These are phyloP conservation scores for Bacterosira constricta DNA, from an alignment of 108 stramenopile genomes.

Conservation along the genomic window DNA sequence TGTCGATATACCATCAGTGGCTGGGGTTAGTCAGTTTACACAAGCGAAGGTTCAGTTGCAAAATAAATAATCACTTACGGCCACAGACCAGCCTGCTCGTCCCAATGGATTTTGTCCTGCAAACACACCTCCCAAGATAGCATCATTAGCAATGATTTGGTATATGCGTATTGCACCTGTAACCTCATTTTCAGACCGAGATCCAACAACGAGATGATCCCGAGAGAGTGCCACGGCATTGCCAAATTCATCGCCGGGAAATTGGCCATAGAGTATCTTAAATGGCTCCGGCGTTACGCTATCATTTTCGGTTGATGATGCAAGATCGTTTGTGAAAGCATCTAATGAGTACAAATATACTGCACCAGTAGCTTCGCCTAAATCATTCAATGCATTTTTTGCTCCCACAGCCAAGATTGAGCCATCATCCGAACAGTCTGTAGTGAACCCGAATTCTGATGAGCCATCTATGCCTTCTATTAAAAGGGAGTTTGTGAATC, in stretches of 20 bases:
- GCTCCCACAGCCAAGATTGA: conserved; percentile 6
- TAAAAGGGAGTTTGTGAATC: not conserved
- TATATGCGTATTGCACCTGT: conserved; percentile 11
- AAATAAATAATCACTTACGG: not conserved
- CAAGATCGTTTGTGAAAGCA: not conserved
- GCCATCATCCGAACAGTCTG: conserved; percentile 4
- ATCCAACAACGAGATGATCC: not conserved
- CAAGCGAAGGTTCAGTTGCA: not conserved
- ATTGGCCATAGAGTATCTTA: not conserved
- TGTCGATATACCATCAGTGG: not conserved
- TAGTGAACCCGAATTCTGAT: conserved; percentile 3
- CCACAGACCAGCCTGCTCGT: conserved; percentile 10
- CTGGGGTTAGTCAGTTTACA: not conserved
- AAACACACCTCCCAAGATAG: not conserved
- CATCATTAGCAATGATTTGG: not conserved
- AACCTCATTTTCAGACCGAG: conserved; percentile 5
- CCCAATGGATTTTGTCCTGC: not conserved
- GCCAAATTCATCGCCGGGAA: not conserved
- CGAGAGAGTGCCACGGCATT: conserved; percentile 1
- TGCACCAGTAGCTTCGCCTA: not conserved
- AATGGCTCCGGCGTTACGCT: not conserved
- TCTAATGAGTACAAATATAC: conserved; percentile 4
- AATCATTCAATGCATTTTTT: not conserved
- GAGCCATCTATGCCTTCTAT: not conserved
- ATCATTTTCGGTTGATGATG: not conserved